Evolutionary conservation across 2,329 filamentous ascomycete species (phyloP).

Genomic region (Biscogniauxia mediterranea): DNA sequence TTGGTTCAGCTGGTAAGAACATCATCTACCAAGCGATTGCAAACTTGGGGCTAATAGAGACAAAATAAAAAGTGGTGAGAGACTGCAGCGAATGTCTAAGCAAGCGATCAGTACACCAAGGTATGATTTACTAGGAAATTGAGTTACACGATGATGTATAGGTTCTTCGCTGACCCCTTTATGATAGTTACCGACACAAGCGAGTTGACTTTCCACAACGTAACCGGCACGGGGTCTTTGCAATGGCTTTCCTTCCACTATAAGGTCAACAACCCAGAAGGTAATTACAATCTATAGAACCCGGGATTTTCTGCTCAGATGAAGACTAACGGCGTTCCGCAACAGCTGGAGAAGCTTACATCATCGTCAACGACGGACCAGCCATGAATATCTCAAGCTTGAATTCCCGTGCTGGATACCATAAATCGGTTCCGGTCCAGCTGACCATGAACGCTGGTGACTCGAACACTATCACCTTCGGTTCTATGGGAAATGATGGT

Average conservation of each 20-base stretch:
- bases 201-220: constrained; percentile 35
- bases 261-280: constrained; percentile 29
- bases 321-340: neutral
- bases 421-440: constrained; percentile 35
- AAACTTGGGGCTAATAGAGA: constrained; percentile 9
- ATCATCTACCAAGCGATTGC: neutral
- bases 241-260: constrained; percentile 41
- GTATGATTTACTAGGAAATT: constrained; percentile 1
- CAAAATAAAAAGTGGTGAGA: constrained; percentile 9
- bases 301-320: neutral
- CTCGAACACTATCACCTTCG: constrained; percentile 36
- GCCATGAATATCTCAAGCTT: constrained; percentile 36
- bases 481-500: constrained; percentile 31
- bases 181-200: constrained; percentile 23
- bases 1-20: constrained; percentile 28
- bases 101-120: constrained; percentile 19
- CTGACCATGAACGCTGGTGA: constrained; percentile 30
- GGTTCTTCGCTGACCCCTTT: constrained; percentile 3
- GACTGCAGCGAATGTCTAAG: constrained; percentile 18
- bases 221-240: constrained; percentile 35
- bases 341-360: constrained; percentile 34
- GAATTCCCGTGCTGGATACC: constrained; percentile 37
- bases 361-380: constrained; percentile 34
- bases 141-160: neutral
- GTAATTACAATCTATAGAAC: constrained; percentile 10